phyloP scores from a whole-genome alignment of 805 yeast species.

The Candida insectorum region DNA sequence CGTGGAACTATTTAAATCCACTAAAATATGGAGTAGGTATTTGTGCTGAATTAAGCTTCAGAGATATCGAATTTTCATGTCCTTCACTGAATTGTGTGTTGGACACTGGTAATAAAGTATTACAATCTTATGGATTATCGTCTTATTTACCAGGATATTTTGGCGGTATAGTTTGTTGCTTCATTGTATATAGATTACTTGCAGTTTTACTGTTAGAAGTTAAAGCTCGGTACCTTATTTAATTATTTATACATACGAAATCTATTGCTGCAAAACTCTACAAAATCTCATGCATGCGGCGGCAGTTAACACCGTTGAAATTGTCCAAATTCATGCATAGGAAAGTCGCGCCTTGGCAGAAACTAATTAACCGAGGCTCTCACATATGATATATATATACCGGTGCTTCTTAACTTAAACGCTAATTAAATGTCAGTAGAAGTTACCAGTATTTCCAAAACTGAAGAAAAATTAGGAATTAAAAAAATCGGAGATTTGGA shows the following conservation, averaged over 20 bases:
- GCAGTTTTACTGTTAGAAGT: constrained; percentile 23
- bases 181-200: constrained; percentile 30
- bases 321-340: too few relatives aligned
- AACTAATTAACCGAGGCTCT: too few relatives aligned
- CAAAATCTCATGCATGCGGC: constrained; percentile 1
- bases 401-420: too few relatives aligned
- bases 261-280: background rate
- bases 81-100: constrained; percentile 16
- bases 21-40: constrained; percentile 66
- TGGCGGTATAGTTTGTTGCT: constrained; percentile 35
- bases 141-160: constrained; percentile 23
- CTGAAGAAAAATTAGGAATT: constrained; percentile 9
- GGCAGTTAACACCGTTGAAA: too few relatives aligned
- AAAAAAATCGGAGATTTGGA: constrained; percentile 7
- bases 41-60: constrained; percentile 57
- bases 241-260: constrained; percentile 12
- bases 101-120: constrained; percentile 29
- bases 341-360: too few relatives aligned
- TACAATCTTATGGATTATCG: constrained; percentile 27
- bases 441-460: too few relatives aligned
- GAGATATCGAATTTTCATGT: constrained; percentile 51
- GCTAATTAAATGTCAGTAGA: too few relatives aligned
- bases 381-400: too few relatives aligned
- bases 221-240: constrained; percentile 25
- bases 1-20: constrained; percentile 75